Base-by-base conservation (phyloP, 2,329 filamentous ascomycete genomes). In the Pyrenophora tritici-repentis region DNA sequence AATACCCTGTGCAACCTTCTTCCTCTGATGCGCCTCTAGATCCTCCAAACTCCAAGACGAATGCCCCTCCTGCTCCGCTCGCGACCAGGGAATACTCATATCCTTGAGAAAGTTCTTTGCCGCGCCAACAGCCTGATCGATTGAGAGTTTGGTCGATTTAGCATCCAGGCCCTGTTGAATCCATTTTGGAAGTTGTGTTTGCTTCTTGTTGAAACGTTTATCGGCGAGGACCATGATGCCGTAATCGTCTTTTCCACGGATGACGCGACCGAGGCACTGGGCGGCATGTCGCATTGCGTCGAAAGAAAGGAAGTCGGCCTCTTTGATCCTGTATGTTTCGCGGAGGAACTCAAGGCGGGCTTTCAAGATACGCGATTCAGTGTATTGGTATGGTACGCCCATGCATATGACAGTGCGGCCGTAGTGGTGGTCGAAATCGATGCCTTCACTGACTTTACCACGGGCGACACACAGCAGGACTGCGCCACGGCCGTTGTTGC, bases 161-260 rank as follows among this genome's bases (percentile, higher is more conserved):
- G 96, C 91, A 26, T 89, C 79, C 53, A 99, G 81, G 3, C 89
- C 91, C 69, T 95, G 89, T 57, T 87, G 89, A 68, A 99, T 99
- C 94, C 94, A 99, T 71, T 96, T 96, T 9, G 94, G 94, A 22
- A 99, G 80, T 75, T 99, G 95, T 3, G 75, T 81, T 32, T 91
- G 83, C 76, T 97, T 97, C 78, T 94, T 95, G 71, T 91, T 87
- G 74, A 97, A 99, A 14, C 94, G 86, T 35, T 90, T 87, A 73
- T 99, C 94, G 2, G 95, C 94, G 22, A 99, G 81, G 4, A 99
- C 93, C 94, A 99, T 99, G 79, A 99, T 90, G n/a, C 94, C 94
- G 73, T 99, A 99, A 74, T 99, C 94, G 70, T 99, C 95, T 73
- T 99, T 99, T 18, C 94, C 94, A 65, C 94, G 83, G 56, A 99